These are phyloP conservation scores for Sphagnum magellanicum DNA, from an alignment of 228 moss, liverwort and hornwort species.

Conservation along the genomic window DNA sequence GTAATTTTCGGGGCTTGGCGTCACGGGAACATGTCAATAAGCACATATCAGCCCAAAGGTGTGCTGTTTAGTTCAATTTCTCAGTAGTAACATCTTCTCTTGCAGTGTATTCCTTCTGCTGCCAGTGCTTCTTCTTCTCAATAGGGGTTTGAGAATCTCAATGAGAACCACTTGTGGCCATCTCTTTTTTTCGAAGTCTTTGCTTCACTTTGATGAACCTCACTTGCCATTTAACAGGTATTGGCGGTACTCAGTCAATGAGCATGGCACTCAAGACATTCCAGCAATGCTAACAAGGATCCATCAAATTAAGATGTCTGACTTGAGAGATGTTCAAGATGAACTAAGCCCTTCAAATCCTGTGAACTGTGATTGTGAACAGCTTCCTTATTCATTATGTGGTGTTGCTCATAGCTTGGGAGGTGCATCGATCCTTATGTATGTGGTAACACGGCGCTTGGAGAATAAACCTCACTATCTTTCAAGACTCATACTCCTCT, in stretches of 20 bases:
- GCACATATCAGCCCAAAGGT: constrained; percentile 76
- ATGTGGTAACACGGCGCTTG: constrained; percentile 60
- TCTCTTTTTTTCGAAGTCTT: neutral
- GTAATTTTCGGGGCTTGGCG: constrained; percentile 86
- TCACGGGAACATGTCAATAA: constrained; percentile 85
- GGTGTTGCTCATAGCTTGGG: constrained; percentile 90
- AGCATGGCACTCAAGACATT: constrained; percentile 83
- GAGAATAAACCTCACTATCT: constrained; percentile 75
- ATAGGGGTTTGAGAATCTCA: too few species aligned
- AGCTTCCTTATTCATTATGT: constrained; percentile 70
- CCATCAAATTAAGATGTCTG: constrained; percentile 68
- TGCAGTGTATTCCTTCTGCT: too few species aligned
- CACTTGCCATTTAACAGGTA: constrained; percentile 31
- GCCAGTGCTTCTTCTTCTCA: too few species aligned
- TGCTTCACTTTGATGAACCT: neutral
- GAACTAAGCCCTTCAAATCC: constrained; percentile 15
- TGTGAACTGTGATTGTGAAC: constrained; percentile 16
- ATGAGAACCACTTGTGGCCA: too few species aligned
- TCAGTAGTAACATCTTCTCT: too few species aligned
- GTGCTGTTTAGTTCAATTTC: too few species aligned
- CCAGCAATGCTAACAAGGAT: constrained; percentile 74
- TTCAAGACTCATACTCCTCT: constrained; percentile 71
- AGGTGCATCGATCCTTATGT: constrained; percentile 85
- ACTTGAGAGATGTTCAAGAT: constrained; percentile 23
- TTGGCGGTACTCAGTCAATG: constrained; percentile 83